A percentile compares a stretch with the other conserved stretches of the same genome.
phyloP scores from a whole-genome alignment of 305 asterid species.

The Fraxinus platypoda region DNA sequence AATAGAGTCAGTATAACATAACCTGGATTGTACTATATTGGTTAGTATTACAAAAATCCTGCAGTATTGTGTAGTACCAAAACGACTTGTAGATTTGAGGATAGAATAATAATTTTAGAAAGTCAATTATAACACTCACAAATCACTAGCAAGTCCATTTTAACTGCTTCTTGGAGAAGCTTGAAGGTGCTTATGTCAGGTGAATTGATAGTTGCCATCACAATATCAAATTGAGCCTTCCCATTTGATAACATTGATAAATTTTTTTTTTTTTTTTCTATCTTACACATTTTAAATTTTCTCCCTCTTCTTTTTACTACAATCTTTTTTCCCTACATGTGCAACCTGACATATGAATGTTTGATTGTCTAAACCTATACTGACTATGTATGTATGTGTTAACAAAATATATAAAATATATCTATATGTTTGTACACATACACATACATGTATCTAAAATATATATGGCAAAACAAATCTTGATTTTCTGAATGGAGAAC shows the following conservation, averaged over 20 bases:
- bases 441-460: background rate
- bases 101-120: background rate
- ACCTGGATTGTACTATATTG: background rate
- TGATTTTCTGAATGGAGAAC: background rate
- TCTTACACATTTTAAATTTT: background rate
- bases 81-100: background rate
- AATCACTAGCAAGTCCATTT: conserved; percentile 32
- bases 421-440: background rate
- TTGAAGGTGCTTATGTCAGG: conserved; percentile 26
- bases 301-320: background rate
- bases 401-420: too few relatives aligned
- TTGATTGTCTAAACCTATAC: background rate
- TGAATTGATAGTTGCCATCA: conserved; percentile 37
- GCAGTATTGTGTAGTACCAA: background rate
- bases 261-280: background rate
- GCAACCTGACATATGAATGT: background rate
- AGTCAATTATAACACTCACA: conserved; percentile 30
- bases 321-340: background rate
- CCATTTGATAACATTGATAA: conserved; percentile 32
- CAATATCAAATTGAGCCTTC: conserved; percentile 32
- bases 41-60: background rate
- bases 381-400: too few relatives aligned
- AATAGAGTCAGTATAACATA: background rate
- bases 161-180: conserved; percentile 37
- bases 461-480: background rate